Evolutionary conservation across 1,284 basidiomycete genomes (phyloP).

Genomic region (Anthracocystis walkeri): DNA sequence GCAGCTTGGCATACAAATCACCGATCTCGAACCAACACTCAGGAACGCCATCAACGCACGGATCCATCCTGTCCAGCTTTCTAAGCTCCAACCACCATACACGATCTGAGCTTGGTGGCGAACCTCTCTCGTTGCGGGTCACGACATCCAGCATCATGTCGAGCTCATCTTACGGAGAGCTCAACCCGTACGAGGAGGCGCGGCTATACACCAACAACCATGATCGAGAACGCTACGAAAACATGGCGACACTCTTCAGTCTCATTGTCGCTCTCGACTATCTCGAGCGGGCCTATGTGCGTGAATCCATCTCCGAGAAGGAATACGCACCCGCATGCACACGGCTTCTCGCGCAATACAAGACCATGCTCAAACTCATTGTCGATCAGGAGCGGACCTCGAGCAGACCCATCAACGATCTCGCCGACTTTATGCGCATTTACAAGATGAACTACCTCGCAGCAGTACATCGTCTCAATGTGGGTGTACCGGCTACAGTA

Average conservation of each 20-base stretch:
- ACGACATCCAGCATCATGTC: constrained; percentile 17
- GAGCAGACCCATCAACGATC: constrained; percentile 48
- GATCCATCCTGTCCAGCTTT: constrained; percentile 1
- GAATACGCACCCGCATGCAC: constrained; percentile 98
- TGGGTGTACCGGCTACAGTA: constrained; percentile 95
- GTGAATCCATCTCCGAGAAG: constrained; percentile 85
- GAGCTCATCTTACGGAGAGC: constrained; percentile 40
- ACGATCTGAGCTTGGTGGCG: too few species aligned
- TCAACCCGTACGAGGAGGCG: constrained; percentile 77
- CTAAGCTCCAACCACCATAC: too few species aligned
- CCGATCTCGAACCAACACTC: too few species aligned
- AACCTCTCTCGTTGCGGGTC: neutral
- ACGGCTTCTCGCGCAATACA: constrained; percentile 90
- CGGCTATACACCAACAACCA: constrained; percentile 87
- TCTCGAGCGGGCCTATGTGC: constrained; percentile 92
- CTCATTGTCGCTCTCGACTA: constrained; percentile 93
- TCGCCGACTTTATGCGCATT: constrained; percentile 83
- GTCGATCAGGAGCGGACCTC: constrained; percentile 77
- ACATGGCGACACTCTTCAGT: constrained; percentile 88
- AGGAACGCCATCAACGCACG: neutral
- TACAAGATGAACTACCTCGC: constrained; percentile 97
- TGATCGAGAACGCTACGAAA: constrained; percentile 89
- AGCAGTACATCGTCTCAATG: constrained; percentile 86
- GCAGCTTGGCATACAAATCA: too few species aligned
- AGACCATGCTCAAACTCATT: constrained; percentile 94